These are phyloP conservation scores for Acanthamoeba sp. DNA, from an alignment of 208 protist genomes.

Conservation along the genomic window DNA sequence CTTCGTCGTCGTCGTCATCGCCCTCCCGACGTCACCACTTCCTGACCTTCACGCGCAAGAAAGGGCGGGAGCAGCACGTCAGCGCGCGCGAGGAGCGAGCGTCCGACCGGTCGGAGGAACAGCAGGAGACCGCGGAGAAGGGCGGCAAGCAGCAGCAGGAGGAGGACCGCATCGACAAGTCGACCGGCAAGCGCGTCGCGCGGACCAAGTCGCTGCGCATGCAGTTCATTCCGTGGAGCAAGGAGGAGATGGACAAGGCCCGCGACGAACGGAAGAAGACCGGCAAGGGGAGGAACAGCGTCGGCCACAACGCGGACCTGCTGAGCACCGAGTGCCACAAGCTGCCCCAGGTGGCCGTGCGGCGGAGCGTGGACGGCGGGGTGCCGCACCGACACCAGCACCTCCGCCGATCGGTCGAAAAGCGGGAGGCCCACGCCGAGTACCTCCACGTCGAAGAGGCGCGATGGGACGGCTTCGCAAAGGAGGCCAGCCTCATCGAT, in stretches of 20 bases:
- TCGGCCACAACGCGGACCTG: neutral
- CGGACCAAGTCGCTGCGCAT: slow-evolving; percentile 47
- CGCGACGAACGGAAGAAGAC: neutral
- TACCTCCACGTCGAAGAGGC: neutral
- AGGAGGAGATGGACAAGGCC: slow-evolving; percentile 24
- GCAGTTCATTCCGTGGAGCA: slow-evolving; percentile 17
- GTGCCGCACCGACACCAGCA: neutral
- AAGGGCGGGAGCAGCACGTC: neutral
- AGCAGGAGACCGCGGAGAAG: neutral
- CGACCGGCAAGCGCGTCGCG: neutral
- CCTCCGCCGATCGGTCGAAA: too few species aligned
- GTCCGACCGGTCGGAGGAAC: neutral
- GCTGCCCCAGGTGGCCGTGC: too few species aligned
- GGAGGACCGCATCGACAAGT: neutral
- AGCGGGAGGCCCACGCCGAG: neutral
- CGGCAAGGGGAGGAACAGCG: neutral
- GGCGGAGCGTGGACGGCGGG: neutral
- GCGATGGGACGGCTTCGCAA: neutral
- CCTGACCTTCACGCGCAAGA: slow-evolving; percentile 24
- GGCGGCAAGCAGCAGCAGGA: neutral
- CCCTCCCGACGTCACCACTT: neutral
- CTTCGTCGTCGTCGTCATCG: neutral
- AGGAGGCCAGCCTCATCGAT: neutral
- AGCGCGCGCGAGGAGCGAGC: neutral
- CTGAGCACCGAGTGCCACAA: too few species aligned